Evolutionary conservation across 2,329 filamentous ascomycete species (phyloP).

Genomic region (Aspergillus oerlinghausenensis): DNA sequence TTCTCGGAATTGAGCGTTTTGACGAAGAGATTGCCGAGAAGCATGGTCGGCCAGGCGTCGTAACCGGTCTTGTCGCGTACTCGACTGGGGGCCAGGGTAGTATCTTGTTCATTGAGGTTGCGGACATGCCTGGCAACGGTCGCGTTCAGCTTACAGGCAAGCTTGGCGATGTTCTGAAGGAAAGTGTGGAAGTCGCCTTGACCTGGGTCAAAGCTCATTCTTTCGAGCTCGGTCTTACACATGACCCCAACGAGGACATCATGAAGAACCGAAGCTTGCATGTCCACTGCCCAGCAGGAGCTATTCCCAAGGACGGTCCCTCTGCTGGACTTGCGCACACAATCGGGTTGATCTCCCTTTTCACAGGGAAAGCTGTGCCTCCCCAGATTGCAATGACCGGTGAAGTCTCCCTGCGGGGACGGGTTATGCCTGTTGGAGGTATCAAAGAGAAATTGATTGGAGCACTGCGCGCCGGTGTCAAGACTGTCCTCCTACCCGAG

Average conservation of each 20-base stretch:
- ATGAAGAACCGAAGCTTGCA: slow-evolving; percentile 94
- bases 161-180: slow-evolving; percentile 92
- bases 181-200: slow-evolving; percentile 91
- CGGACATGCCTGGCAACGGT: slow-evolving; percentile 91
- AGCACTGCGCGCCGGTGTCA: slow-evolving; percentile 85
- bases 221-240: slow-evolving; percentile 79
- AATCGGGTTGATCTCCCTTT: slow-evolving; percentile 85
- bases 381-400: slow-evolving; percentile 94
- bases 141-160: slow-evolving; percentile 94
- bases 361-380: slow-evolving; percentile 78
- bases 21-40: slow-evolving; percentile 94
- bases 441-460: slow-evolving; percentile 99
- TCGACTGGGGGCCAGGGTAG: slow-evolving; percentile 87
- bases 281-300: slow-evolving; percentile 91
- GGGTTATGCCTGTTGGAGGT: slow-evolving; percentile 89
- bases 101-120: slow-evolving; percentile 97
- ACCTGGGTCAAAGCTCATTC: slow-evolving; percentile 97
- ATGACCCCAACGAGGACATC: slow-evolving; percentile 79
- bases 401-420: slow-evolving; percentile 73
- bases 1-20: slow-evolving; percentile 87
- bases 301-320: slow-evolving; percentile 88
- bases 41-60: slow-evolving; percentile 75
- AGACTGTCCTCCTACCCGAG: slow-evolving; percentile 82
- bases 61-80: slow-evolving; percentile 94
- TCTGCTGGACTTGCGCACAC: slow-evolving; percentile 88